Percentiles rank a stretch among this genome's conserved stretches.
Conservation (phyloP, 2,329 filamentous ascomycete species). For the Calonectria honghensis region DNA sequence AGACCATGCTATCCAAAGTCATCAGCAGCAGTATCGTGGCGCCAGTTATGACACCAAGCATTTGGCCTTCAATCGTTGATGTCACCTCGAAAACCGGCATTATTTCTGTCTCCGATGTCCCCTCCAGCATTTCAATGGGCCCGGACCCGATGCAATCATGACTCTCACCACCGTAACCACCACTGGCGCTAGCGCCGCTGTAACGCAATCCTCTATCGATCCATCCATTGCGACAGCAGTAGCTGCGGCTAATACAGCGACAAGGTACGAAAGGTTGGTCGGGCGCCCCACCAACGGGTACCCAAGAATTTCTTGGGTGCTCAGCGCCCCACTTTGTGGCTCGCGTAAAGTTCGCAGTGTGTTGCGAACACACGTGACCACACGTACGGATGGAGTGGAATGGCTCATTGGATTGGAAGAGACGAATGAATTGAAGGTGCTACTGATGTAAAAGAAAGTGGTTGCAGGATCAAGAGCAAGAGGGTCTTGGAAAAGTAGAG, state of each 20-base stretch:
- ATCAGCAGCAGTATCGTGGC: background rate
- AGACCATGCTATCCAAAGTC: background rate
- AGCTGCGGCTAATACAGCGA: background rate
- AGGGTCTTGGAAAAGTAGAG: background rate
- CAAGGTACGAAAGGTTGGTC: background rate
- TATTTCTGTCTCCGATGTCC: background rate
- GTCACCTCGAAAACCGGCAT: background rate
- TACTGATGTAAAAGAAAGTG: background rate
- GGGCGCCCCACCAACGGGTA: no score
- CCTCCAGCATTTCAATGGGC: background rate
- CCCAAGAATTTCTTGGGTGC: no score
- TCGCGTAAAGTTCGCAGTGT: no score
- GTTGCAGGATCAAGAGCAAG: background rate
- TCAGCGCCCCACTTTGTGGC: no score
- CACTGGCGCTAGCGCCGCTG: background rate
- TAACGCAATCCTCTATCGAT: background rate
- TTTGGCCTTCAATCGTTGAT: background rate
- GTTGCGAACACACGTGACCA: no score
- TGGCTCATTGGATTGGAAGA: background rate
- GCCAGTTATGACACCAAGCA: background rate
- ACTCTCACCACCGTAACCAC: background rate
- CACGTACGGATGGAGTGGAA: background rate
- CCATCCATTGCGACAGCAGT: background rate
- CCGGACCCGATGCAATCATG: background rate
- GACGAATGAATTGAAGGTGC: background rate